phyloP scores from a whole-genome alignment of 2,329 filamentous ascomycete genomes.

The Xylariaceae sp. region DNA sequence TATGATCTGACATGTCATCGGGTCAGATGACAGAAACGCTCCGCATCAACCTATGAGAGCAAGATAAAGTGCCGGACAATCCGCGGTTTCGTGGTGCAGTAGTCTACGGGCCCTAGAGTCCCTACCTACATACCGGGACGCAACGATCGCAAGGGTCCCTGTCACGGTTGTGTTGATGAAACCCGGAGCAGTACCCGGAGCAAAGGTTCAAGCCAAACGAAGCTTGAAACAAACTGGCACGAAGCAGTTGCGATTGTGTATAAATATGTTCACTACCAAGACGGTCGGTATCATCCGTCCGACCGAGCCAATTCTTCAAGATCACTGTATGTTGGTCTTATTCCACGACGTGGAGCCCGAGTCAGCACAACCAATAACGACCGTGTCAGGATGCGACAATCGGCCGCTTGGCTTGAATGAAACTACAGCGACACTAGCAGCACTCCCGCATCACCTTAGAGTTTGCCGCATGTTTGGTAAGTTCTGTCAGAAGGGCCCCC shows the following conservation, averaged over 20 bases:
- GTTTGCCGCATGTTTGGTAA: too few relatives aligned
- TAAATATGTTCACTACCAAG: constrained; percentile 1
- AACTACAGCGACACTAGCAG: too few relatives aligned
- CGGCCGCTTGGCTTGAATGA: too few relatives aligned
- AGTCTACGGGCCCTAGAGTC: not conserved
- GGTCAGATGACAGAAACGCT: constrained; percentile 18
- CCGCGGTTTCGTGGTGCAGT: constrained; percentile 1
- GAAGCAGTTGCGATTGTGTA: not conserved
- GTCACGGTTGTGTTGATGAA: constrained; percentile 31
- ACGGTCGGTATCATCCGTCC: too few relatives aligned
- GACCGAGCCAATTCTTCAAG: too few relatives aligned
- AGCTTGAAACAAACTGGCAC: constrained; percentile 30
- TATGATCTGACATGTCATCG: not conserved
- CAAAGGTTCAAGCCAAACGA: constrained; percentile 26
- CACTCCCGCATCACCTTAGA: too few relatives aligned
- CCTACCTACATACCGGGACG: not conserved
- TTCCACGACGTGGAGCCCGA: too few relatives aligned
- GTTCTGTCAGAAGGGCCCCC: too few relatives aligned
- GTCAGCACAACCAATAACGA: too few relatives aligned
- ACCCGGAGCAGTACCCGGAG: constrained; percentile 31
- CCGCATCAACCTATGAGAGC: too few relatives aligned
- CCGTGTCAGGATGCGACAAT: too few relatives aligned
- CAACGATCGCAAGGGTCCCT: constrained; percentile 26
- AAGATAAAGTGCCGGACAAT: not conserved
- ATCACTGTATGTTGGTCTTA: too few relatives aligned